Evolutionary conservation across 352 stramenopile species (phyloP), one percentile per base, ranked within the genome.

Genomic region (Phytophthora meadii): DNA sequence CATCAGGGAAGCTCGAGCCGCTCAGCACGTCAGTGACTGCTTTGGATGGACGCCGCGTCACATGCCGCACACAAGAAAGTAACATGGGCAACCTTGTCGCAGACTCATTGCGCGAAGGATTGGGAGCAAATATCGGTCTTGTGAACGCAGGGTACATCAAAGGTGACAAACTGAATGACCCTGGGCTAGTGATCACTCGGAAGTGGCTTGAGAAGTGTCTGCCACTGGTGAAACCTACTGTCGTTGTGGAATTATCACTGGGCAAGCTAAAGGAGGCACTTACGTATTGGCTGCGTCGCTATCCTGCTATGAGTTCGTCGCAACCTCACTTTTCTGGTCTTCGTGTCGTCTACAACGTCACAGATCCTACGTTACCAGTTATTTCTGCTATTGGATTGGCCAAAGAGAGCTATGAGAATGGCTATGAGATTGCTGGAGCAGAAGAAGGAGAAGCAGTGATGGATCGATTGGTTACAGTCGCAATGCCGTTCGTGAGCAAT

Each of bases 91-190:
- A 95, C 62, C 61, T 97, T 14, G 58, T 95, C 5, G 74, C 89
- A 6, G 87, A 97, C 65, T 76, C 86, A 25, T 65, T 97, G 40
- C 79, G 78, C 6, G 58, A 79, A 54, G 68, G 84, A 40, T 69
- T 97, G 37, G 36, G 62, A 6, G 61, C 74, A 15, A 77, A 91
- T 32, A 58, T 93, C 25, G 87, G 75, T 3, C 64, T 95, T 25
- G 65, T 96, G 55, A 90, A 95, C 55, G 89, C 82, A n/a, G 85
- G 79, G 1, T 87, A 89, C 48, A 92, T 97, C 55, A 88, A 93
- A 64, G 88, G 85, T 25, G 88, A 97, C 49, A 14, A 53, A 19
- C 52, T 89, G 9, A 83, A 93, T 58, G 44, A 69, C 28, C 62
- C 81, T 1, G 81, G 81, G 7, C 68, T 84, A 39, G 53, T 68